A percentile compares a stretch with the other conserved stretches of the same genome.
These are phyloP conservation scores for Lentinus polychrous DNA, from an alignment of 1,284 basidiomycete species.

Conservation along the genomic window DNA sequence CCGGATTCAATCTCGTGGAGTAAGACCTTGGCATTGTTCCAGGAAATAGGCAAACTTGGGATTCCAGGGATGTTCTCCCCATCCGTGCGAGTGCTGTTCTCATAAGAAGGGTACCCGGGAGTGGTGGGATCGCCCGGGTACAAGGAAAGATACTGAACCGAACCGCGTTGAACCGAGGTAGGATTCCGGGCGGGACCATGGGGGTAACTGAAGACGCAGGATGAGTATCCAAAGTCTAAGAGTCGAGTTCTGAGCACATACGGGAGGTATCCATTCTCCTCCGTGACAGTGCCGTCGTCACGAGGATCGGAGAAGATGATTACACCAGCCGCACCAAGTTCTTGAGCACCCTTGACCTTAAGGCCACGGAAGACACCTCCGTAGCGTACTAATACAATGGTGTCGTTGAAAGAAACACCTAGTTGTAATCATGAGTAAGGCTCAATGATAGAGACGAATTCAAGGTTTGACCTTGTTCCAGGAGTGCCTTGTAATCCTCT, in stretches of 20 bases:
- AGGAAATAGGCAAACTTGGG: constrained; percentile 75
- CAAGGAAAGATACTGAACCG: constrained; percentile 73
- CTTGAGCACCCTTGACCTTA: constrained; percentile 79
- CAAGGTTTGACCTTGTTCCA: constrained; percentile 35
- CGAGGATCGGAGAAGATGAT: constrained; percentile 86
- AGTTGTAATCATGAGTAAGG: neutral
- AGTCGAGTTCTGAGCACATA: constrained; percentile 14
- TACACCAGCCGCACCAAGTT: constrained; percentile 70
- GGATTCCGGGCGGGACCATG: constrained; percentile 85
- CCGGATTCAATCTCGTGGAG: constrained; percentile 47
- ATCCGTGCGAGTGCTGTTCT: constrained; percentile 68
- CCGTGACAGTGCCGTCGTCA: constrained; percentile 82
- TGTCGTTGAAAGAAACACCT: constrained; percentile 62
- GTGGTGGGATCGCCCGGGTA: constrained; percentile 86
- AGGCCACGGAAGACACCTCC: constrained; percentile 81
- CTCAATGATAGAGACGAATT: neutral
- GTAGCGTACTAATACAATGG: constrained; percentile 83
- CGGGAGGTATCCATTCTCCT: constrained; percentile 67
- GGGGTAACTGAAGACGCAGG: constrained; percentile 41
- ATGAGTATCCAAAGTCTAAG: neutral
- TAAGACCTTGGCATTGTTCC: constrained; percentile 59
- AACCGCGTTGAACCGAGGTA: constrained; percentile 80
- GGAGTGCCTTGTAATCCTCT: constrained; percentile 36
- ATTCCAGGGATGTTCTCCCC: constrained; percentile 73
- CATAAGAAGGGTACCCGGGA: constrained; percentile 83